Percentiles rank a stretch among this genome's conserved stretches.
Evolutionary conservation across 768 basidiomycete species (phyloP).

Genomic region (Termitomyces sp.): DNA sequence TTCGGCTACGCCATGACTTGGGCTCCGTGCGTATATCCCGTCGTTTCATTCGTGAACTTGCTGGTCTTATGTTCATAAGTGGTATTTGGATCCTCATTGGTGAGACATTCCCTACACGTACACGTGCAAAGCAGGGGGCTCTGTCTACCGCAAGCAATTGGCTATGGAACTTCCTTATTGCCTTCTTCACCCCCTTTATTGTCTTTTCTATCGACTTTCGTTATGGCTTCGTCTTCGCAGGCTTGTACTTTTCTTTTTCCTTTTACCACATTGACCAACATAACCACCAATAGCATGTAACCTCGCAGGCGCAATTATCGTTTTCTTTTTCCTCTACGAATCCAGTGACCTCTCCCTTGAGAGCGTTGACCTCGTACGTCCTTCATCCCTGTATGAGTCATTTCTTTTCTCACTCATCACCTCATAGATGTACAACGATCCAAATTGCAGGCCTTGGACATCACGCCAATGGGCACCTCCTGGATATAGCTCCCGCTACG

Average conservation of each 20-base stretch:
- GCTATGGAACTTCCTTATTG: conserved; percentile 66
- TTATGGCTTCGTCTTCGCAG: conserved; percentile 71
- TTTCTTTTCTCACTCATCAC: not conserved
- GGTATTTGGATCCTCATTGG: conserved; percentile 76
- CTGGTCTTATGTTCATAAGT: conserved; percentile 11
- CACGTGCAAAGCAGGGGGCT: conserved; percentile 66
- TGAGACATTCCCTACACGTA: conserved; percentile 70
- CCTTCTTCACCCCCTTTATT: conserved; percentile 80
- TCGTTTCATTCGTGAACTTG: not conserved
- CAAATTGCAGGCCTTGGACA: conserved; percentile 61
- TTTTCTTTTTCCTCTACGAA: conserved; percentile 75
- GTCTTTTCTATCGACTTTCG: conserved; percentile 45
- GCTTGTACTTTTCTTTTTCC: conserved; percentile 19
- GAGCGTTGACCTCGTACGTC: conserved; percentile 47
- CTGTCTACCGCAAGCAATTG: conserved; percentile 62
- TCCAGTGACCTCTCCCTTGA: conserved; percentile 63
- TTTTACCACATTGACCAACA: not conserved
- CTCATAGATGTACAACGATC: conserved; percentile 57
- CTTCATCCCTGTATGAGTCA: not conserved
- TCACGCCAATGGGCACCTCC: conserved; percentile 54
- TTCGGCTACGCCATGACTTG: conserved; percentile 66
- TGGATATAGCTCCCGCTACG: conserved; percentile 42
- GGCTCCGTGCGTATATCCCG: conserved; percentile 39
- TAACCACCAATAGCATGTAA: conserved; percentile 41
- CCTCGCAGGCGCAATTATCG: conserved; percentile 50